These are phyloP conservation scores for Viola odorata DNA, from an alignment of 345 rosid species.

Conservation along the genomic window DNA sequence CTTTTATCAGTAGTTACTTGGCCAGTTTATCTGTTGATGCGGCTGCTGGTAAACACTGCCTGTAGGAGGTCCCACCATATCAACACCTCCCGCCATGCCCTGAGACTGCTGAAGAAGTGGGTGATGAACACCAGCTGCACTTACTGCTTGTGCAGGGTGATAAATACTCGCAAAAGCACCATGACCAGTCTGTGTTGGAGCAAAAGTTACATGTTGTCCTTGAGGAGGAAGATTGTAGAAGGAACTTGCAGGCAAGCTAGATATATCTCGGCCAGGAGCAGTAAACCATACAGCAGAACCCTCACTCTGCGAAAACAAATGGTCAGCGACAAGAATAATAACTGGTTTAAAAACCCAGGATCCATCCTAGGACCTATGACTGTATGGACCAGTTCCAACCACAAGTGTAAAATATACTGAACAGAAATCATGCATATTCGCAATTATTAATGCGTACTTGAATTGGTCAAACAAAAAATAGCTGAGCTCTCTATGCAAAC, in stretches of 20 bases:
- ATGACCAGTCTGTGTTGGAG: constrained; percentile 68
- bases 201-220: constrained; percentile 73
- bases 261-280: constrained; percentile 67
- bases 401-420: too few relatives aligned
- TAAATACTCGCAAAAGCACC: constrained; percentile 60
- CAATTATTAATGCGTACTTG: too few relatives aligned
- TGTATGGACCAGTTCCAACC: too few relatives aligned
- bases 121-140: constrained; percentile 56
- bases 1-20: constrained; percentile 66
- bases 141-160: constrained; percentile 70
- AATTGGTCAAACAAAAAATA: too few relatives aligned
- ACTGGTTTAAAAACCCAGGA: too few relatives aligned
- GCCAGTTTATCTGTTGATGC: constrained; percentile 88
- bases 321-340: constrained; percentile 6
- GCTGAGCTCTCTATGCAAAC: too few relatives aligned
- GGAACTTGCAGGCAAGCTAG: constrained; percentile 62
- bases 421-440: too few relatives aligned
- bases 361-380: too few relatives aligned
- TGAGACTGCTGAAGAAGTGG: constrained; percentile 80
- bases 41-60: constrained; percentile 82
- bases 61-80: constrained; percentile 67
- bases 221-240: constrained; percentile 80
- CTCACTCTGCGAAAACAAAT: constrained; percentile 61
- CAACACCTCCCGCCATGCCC: constrained; percentile 57
- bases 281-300: constrained; percentile 80